Evolutionary conservation across 2,329 filamentous ascomycete species (phyloP), one percentile per base, ranked within the genome.

Genomic region (Talaromyces sp.): DNA sequence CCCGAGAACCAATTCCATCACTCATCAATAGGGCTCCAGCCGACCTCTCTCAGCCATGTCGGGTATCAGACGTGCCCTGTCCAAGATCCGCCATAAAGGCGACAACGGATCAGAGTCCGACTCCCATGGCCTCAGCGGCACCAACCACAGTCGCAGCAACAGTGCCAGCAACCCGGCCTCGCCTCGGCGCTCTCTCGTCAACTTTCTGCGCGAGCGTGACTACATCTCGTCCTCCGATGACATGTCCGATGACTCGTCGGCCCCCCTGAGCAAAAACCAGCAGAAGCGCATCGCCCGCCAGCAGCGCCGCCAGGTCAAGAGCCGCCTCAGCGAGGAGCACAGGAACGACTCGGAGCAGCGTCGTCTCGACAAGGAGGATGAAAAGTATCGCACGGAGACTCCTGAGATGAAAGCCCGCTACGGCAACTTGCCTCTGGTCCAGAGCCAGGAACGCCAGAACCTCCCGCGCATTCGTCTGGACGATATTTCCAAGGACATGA

Each of bases 381-480:
- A 58, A 14, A 52, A 73, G 16, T 67, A 66, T 10, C 73, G 77
- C 28, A 81, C 84, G 60, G 82, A 88, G 71, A 85, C 85, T 0
- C 75, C 81, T 2, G 85, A 87, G 61, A 84, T 86, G 76, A 82
- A 78, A 68, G 78, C 81, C 28, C 83, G 81, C 56, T 88, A 88
- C 71, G 86, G 86, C 42, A 76, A 82, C 27, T 68, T 85, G 50
- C 81, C 82, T 3, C 75, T 87, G 66, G 84, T 87, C 73, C 83
- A 82, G 72, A 88, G 85, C 16, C 79, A 79, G 63, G 76, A 81
- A 61, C 78, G 79, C 72, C 44, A 47, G 44, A 47, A 53, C 75
- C 80, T 62, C 72, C 68, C 75, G 3, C 80, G 83, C 14, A 70
- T 79, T 59, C 75, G 80, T 28, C 75, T 89, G 18, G 78, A 82